Evolutionary conservation across 768 basidiomycete genomes (phyloP), one percentile per base, ranked within the genome.

Genomic region (Cyclocybe aegerita): DNA sequence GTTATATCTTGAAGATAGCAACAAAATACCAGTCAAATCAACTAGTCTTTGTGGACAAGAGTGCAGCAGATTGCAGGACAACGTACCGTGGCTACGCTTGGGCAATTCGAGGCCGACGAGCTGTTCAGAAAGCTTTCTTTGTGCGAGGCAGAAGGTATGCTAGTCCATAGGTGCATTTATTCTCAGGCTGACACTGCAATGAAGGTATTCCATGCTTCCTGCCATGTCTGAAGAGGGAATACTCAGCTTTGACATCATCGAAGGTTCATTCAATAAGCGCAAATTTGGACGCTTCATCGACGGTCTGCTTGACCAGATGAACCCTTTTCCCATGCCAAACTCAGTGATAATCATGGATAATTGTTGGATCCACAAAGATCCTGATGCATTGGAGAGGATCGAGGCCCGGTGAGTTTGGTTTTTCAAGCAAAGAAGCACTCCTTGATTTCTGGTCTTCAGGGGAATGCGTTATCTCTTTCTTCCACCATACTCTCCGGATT

Each of bases 31-130:
- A 40, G 15, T 49, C 57, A 2, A 44, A 52, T 10, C 61, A 67
- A 46, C 58, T 66, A 15, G 59, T 71, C 17, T 65, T 64, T 39
- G 55, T 66, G 4, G 69, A 71, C 55, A 67, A 71, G 48, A 65
- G 60, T 31, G 50, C 60, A 14, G 61, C 60, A 43, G 59, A 71
- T 39, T 44, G 62, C 5, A 48, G 51, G 4, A 64, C 64, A 4
- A 52, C 61, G 7, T 57, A 56, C 37, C 59, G 62, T 5, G 59
- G 54, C n/a, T 65, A 52, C 54, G 70, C 61, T 3, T 62, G 66
- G 56, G 60, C 70, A 14, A 32, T 56, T 10, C n/a, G 42, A 3
- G 69, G 72, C 4, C 37, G 41, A 35, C 41, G 57, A n/a, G 64
- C 66, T 2, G 45, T 42, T 2, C 49, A 58, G 9, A 50, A 49